Evolutionary conservation across 306 rosid species (phyloP), one percentile per base, ranked within the genome.

Genomic region (Ammopiptanthus mongolicus): DNA sequence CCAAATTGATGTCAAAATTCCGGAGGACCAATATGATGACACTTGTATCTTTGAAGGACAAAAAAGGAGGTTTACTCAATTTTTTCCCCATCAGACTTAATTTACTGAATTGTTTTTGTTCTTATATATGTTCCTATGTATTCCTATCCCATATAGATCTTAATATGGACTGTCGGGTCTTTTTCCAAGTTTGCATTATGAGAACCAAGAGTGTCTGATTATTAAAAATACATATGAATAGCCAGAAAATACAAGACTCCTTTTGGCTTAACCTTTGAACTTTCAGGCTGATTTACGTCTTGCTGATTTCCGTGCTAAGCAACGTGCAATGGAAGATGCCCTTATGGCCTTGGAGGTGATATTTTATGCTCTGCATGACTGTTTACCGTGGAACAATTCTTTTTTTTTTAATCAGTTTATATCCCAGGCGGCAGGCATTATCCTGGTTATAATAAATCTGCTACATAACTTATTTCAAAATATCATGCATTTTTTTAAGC

Each of bases 321-420:
- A 94, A 73, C 95, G 99, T 42, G 98, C 96, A 19, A 90, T 94
- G 96, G 96, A 90, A 85, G 98, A 94, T 73, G 95, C 97, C 73
- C 80, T 94, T 58, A 90, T 87, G 91, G 91, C 98, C 78, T 84
- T 94, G 83, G 91, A 91, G 98, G 97, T 91, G 69, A 88, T 82
- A 58, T 71, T 29, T 76, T 57, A 65, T 59, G 14, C 48, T 67
- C 74, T 76, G 55, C 39, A 8, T 33, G 7, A 48, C 51, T 69
- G 48, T 48, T 74, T 15, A 22, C 19, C 34, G 37, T 46, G 21
- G 39, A 73, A 68, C 15, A 25, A n/a, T 8, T 71, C 23, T 36
- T 37, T 51, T 19, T 34, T 46, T 19, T 9, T 57, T 14, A 23
- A 25, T 25, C 60, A 55, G 46, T 68, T 55, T 73, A 21, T 67